phyloP scores from a whole-genome alignment of 345 rosid species.

The Hirschfeldia incana region DNA sequence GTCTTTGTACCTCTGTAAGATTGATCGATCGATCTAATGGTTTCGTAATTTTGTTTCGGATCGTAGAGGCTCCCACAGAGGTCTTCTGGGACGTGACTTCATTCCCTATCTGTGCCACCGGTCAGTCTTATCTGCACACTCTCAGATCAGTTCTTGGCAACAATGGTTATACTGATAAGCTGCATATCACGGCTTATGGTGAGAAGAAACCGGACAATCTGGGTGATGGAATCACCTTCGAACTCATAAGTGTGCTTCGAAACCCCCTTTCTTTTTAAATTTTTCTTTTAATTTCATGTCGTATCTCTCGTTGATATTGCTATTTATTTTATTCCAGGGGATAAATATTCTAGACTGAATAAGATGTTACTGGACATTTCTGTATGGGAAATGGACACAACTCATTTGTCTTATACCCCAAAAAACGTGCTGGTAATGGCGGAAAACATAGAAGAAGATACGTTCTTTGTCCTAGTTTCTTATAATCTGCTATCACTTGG shows the following conservation, averaged over 20 bases:
- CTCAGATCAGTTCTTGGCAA: not conserved
- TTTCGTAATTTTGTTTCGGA: not conserved
- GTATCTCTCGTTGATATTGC: not conserved
- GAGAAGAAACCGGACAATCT: not conserved
- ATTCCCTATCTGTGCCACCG: not conserved
- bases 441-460: not conserved
- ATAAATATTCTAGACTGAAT: not conserved
- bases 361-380: not conserved
- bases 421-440: not conserved
- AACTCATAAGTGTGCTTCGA: not conserved
- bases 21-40: no score
- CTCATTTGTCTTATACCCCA: not conserved
- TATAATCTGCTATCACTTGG: not conserved
- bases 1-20: not conserved
- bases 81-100: not conserved
- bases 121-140: not conserved
- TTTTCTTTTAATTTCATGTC: no score
- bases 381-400: not conserved
- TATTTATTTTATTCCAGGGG: not conserved
- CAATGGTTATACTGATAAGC: not conserved
- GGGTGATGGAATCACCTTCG: not conserved
- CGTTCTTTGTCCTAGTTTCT: not conserved
- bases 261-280: not conserved
- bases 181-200: not conserved
- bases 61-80: not conserved